These are phyloP conservation scores for Zoysia pacifica DNA, from an alignment of 176 grass and related monocot genomes.

Conservation along the genomic window DNA sequence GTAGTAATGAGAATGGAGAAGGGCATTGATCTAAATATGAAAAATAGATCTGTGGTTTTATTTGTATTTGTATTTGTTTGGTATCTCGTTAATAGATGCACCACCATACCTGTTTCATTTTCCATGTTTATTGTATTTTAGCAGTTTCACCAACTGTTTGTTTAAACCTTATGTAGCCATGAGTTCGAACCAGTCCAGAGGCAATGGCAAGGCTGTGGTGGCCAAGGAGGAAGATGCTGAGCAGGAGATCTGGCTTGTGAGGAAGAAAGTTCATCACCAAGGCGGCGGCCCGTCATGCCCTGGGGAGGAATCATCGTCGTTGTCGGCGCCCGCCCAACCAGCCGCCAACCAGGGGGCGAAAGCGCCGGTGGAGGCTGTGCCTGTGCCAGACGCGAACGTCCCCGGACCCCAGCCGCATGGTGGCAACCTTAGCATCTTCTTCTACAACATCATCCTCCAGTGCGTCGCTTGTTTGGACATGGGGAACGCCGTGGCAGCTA, in stretches of 20 bases:
- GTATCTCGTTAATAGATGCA: too few relatives aligned
- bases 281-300: too few relatives aligned
- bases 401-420: neutral
- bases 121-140: too few relatives aligned
- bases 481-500: conserved; percentile 11
- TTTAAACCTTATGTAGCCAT: neutral
- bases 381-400: neutral
- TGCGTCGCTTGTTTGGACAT: conserved; percentile 35
- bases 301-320: neutral
- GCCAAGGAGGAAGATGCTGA: neutral
- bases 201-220: conserved; percentile 2
- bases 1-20: too few relatives aligned
- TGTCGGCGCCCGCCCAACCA: neutral
- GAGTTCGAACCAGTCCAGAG: neutral
- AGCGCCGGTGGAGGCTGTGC: neutral
- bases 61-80: too few relatives aligned
- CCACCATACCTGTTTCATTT: too few relatives aligned
- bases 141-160: too few relatives aligned
- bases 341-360: neutral
- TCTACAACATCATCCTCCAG: neutral
- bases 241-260: neutral
- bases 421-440: neutral
- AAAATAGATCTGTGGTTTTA: too few relatives aligned
- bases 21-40: too few relatives aligned
- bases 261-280: neutral